Percentiles rank a stretch among this genome's conserved stretches.
Evolutionary conservation across 2,329 filamentous ascomycete genomes (phyloP).

Genomic region (Tolypocladium endophyticum): DNA sequence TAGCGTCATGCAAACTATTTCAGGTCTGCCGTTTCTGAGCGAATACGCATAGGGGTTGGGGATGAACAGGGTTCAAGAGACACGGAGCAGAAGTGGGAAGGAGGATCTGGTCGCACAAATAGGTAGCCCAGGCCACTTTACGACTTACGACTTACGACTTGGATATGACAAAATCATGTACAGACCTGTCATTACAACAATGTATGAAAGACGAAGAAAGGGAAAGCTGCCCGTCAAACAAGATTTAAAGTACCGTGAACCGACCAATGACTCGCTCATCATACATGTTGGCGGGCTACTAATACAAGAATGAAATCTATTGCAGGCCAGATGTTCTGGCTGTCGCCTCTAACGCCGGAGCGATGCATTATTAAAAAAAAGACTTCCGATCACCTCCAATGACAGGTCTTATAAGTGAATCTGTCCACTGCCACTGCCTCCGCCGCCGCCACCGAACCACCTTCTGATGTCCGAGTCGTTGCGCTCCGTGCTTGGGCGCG

Average conservation of each 20-base stretch:
- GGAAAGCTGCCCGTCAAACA: no score
- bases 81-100: not conserved
- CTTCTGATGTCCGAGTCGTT: constrained; percentile 36
- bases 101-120: not conserved
- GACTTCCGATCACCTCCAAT: not conserved
- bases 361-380: not conserved
- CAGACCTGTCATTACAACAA: not conserved
- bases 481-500: constrained; percentile 16
- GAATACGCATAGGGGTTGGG: not conserved
- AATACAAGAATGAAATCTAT: not conserved
- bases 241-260: not conserved
- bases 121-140: not conserved
- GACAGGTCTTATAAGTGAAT: constrained; percentile 7
- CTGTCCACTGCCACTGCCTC: constrained; percentile 4
- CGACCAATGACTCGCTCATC: no score
- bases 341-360: not conserved
- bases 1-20: not conserved
- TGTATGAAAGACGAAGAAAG: not conserved
- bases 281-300: not conserved
- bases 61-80: no score
- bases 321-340: not conserved
- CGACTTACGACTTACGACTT: constrained; percentile 3
- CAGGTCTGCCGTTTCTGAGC: not conserved
- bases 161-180: not conserved
- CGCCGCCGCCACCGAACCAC: constrained; percentile 45